Evolutionary conservation across 2,329 filamentous ascomycete genomes (phyloP).

Genomic region (Arachnomyces sp.): DNA sequence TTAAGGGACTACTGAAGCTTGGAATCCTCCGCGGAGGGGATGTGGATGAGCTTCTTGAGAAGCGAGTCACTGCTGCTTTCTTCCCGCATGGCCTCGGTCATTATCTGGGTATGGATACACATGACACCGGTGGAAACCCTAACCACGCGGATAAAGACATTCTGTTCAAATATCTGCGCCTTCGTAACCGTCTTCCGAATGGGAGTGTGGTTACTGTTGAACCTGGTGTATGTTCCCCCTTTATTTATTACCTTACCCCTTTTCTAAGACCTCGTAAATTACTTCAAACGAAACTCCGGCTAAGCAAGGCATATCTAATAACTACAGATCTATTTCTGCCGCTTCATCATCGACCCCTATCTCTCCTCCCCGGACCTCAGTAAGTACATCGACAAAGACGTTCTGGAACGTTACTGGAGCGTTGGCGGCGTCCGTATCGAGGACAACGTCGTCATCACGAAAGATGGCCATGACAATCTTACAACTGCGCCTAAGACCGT

Average conservation of each 20-base stretch:
- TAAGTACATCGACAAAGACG: constrained; percentile 66
- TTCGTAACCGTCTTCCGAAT: constrained; percentile 66
- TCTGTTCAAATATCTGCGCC: constrained; percentile 80
- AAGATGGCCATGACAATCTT: constrained; percentile 73
- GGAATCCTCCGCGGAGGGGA: constrained; percentile 62
- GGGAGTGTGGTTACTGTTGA: constrained; percentile 89
- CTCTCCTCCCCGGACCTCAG: constrained; percentile 63
- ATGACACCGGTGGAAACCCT: constrained; percentile 72
- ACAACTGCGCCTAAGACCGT: constrained; percentile 69
- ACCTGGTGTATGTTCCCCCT: constrained; percentile 60
- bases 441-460: constrained; percentile 76
- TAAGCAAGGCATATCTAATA: no score
- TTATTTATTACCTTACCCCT: constrained; percentile 3
- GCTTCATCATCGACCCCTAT: constrained; percentile 78
- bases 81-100: constrained; percentile 88
- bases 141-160: constrained; percentile 72
- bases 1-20: constrained; percentile 61
- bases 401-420: constrained; percentile 73
- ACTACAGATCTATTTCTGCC: constrained; percentile 73
- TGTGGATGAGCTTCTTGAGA: constrained; percentile 64
- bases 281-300: no score
- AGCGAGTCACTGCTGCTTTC: constrained; percentile 78
- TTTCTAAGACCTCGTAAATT: no score
- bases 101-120: constrained; percentile 86
- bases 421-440: constrained; percentile 92